These are phyloP conservation scores for Dittrichia graveolens DNA, from an alignment of 129 eudicot genomes.

Conservation along the genomic window DNA sequence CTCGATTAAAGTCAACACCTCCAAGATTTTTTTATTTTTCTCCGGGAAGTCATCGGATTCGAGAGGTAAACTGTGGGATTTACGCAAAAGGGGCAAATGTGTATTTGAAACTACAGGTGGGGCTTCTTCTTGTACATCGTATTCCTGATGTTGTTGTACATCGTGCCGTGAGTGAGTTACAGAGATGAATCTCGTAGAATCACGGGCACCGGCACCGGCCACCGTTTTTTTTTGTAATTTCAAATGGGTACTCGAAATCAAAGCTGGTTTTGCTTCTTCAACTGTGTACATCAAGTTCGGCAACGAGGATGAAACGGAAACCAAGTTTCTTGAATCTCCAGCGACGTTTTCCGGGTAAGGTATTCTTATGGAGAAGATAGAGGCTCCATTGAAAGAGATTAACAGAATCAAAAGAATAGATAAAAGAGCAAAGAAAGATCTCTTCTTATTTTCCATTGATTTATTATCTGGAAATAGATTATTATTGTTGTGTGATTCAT, in stretches of 20 bases:
- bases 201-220: slow-evolving; percentile 34
- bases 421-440: slow-evolving; percentile 55
- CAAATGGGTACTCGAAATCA: slow-evolving; percentile 29
- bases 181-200: slow-evolving; percentile 36
- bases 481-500: slow-evolving; percentile 20
- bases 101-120: slow-evolving; percentile 33
- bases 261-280: slow-evolving; percentile 48
- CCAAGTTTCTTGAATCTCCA: slow-evolving; percentile 56
- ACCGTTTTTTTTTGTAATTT: slow-evolving; percentile 12
- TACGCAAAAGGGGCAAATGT: slow-evolving; percentile 53
- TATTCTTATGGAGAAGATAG: slow-evolving; percentile 48
- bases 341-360: slow-evolving; percentile 52
- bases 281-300: slow-evolving; percentile 42
- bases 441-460: slow-evolving; percentile 41
- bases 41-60: slow-evolving; percentile 26
- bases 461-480: slow-evolving; percentile 8
- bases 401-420: slow-evolving; percentile 49
- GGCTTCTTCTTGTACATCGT: slow-evolving; percentile 30
- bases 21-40: slow-evolving; percentile 18
- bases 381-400: slow-evolving; percentile 57
- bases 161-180: slow-evolving; percentile 28
- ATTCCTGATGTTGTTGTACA: too few relatives aligned
- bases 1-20: slow-evolving; percentile 31
- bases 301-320: slow-evolving; percentile 46
- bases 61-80: slow-evolving; percentile 40